Evolutionary conservation across 169 alveolate species (phyloP).

Genomic region (Amoebophrya sp.): DNA sequence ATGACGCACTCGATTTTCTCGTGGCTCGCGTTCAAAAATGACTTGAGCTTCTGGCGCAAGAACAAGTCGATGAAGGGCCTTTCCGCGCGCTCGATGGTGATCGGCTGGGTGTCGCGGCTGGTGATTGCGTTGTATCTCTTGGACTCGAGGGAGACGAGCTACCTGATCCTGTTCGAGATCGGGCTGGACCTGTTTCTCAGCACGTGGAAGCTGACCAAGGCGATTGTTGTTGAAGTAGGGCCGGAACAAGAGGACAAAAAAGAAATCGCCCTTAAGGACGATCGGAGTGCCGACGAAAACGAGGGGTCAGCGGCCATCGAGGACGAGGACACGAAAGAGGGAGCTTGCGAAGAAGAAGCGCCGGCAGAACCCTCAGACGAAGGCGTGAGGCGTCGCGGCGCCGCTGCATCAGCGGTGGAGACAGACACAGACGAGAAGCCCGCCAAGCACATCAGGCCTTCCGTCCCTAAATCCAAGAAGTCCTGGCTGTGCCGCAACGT

Average conservation of each 20-base stretch:
- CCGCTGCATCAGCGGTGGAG: no score
- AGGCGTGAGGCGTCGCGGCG: no score
- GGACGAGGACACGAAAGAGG: no score
- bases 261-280: slow-evolving; percentile 10
- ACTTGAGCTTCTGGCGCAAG: slow-evolving; percentile 84
- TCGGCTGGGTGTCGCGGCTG: slow-evolving; percentile 65
- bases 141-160: slow-evolving; percentile 81
- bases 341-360: no score
- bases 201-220: slow-evolving; percentile 88
- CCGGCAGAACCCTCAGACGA: no score
- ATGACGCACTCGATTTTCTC: slow-evolving; percentile 59
- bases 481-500: no score
- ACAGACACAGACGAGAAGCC: no score
- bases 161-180: slow-evolving; percentile 70
- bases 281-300: no score
- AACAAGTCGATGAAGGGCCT: slow-evolving; percentile 84
- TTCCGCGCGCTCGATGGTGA: slow-evolving; percentile 73
- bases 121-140: slow-evolving; percentile 78
- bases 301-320: no score
- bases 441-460: no score
- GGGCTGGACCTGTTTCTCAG: slow-evolving; percentile 70
- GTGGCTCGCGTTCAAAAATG: slow-evolving; percentile 77
- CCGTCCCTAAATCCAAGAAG: no score
- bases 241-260: not conserved
- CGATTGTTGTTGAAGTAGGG: slow-evolving; percentile 55